Evolutionary conservation across 2,329 filamentous ascomycete species (phyloP).

Genomic region (Penicillium psychrosexuale): DNA sequence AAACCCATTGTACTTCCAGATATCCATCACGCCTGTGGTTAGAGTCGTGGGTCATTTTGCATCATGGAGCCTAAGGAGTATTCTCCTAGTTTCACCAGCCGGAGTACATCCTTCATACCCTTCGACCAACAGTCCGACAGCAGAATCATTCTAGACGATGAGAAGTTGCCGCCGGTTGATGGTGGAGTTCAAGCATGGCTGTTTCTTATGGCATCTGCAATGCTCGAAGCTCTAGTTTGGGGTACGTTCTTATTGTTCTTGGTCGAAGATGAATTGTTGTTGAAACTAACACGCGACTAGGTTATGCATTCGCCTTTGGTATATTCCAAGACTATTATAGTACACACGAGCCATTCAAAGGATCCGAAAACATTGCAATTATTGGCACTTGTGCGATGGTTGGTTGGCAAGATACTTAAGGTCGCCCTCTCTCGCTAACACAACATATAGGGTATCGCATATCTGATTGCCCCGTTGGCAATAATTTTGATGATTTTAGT

Average conservation of each 20-base stretch:
- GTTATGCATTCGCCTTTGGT: constrained; percentile 66
- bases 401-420: neutral
- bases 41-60: neutral
- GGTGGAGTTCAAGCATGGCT: constrained; percentile 23
- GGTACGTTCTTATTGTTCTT: constrained; percentile 8
- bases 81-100: constrained; percentile 7
- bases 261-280: neutral
- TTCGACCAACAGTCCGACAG: constrained; percentile 8
- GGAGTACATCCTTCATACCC: neutral
- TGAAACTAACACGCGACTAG: constrained; percentile 37
- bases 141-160: neutral
- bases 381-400: constrained; percentile 65
- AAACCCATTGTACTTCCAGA: neutral
- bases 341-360: constrained; percentile 55
- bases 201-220: constrained; percentile 19
- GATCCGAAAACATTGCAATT: constrained; percentile 52
- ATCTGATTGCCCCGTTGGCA: constrained; percentile 23
- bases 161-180: constrained; percentile 15
- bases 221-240: constrained; percentile 25
- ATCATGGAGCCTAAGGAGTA: constrained; percentile 11
- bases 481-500: constrained; percentile 32
- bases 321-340: constrained; percentile 70
- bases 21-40: neutral
- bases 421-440: neutral
- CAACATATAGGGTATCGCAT: constrained; percentile 27